A percentile compares a stretch with the other conserved stretches of the same genome.
Conservation (phyloP, 768 basidiomycete species). For the Leccinum variicolor region DNA sequence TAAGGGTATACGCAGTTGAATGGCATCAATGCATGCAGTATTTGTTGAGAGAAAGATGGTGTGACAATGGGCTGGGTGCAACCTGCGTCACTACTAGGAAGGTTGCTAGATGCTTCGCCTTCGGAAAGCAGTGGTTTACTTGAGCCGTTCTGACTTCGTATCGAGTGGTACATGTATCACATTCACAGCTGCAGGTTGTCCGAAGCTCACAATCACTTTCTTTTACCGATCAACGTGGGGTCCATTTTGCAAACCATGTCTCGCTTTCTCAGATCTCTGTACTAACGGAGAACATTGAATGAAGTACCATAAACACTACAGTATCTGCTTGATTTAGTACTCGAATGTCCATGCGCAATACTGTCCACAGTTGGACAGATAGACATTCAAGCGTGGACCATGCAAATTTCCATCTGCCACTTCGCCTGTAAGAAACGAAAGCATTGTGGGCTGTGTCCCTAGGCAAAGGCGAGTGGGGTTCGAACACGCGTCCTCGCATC, state of each 20-base stretch:
- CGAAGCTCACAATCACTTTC: not conserved
- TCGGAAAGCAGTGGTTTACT: not conserved
- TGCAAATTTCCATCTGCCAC: slow-evolving; percentile 60
- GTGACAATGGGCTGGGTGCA: too few relatives aligned
- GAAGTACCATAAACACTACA: not conserved
- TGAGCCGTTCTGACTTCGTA: not conserved
- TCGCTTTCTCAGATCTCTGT: not conserved
- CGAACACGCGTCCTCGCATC: not conserved
- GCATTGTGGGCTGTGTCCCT: slow-evolving; percentile 70
- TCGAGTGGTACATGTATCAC: too few relatives aligned
- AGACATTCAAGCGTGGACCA: slow-evolving; percentile 80
- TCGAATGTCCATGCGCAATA: slow-evolving; percentile 57
- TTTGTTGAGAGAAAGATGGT: not conserved
- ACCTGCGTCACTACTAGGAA: too few relatives aligned
- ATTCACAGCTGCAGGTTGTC: too few relatives aligned
- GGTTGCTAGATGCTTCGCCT: not conserved
- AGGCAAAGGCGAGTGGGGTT: slow-evolving; percentile 69
- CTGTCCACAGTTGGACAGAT: slow-evolving; percentile 33
- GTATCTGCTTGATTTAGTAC: slow-evolving; percentile 71
- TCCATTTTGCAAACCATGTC: not conserved
- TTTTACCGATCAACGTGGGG: not conserved
- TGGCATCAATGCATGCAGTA: not conserved
- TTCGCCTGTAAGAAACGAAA: slow-evolving; percentile 76
- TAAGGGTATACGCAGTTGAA: not conserved
- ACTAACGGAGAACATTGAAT: not conserved